Evolutionary conservation across 352 stramenopile genomes (phyloP).

Genomic region (Aphanomyces euteiches): DNA sequence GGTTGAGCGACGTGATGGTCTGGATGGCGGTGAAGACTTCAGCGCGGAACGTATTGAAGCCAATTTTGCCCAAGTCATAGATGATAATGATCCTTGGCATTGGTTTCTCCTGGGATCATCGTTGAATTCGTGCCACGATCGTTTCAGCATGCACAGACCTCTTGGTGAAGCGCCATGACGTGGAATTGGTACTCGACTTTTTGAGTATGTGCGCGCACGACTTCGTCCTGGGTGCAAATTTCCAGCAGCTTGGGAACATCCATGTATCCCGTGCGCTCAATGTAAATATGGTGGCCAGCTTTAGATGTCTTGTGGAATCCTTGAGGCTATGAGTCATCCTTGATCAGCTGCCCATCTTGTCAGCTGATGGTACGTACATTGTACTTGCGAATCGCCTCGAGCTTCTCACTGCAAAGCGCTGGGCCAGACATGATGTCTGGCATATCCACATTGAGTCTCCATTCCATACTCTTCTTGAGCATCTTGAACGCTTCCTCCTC

Average conservation of each 20-base stretch:
- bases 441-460: conserved; percentile 22
- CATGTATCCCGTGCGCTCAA: conserved; percentile 17
- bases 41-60: conserved; percentile 22
- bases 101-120: background rate
- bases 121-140: background rate
- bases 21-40: conserved; percentile 11
- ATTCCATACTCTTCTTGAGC: conserved; percentile 8
- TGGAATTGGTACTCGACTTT: conserved; percentile 28
- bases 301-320: conserved; percentile 21
- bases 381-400: conserved; percentile 9
- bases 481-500: conserved; percentile 20
- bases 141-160: background rate
- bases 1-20: background rate
- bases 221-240: conserved; percentile 14
- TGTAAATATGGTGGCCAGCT: conserved; percentile 12
- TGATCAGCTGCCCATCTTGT: background rate
- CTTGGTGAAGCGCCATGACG: background rate
- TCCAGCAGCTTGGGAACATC: conserved; percentile 6
- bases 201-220: conserved; percentile 20
- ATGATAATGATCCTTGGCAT: conserved; percentile 23
- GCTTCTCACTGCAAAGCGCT: conserved; percentile 6
- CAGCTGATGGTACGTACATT: conserved; percentile 1
- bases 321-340: conserved; percentile 23
- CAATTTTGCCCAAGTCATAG: conserved; percentile 18
- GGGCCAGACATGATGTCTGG: background rate